Evolutionary conservation across 164 flowering plant species (phyloP).

Genomic region (Umbellularia californica): DNA sequence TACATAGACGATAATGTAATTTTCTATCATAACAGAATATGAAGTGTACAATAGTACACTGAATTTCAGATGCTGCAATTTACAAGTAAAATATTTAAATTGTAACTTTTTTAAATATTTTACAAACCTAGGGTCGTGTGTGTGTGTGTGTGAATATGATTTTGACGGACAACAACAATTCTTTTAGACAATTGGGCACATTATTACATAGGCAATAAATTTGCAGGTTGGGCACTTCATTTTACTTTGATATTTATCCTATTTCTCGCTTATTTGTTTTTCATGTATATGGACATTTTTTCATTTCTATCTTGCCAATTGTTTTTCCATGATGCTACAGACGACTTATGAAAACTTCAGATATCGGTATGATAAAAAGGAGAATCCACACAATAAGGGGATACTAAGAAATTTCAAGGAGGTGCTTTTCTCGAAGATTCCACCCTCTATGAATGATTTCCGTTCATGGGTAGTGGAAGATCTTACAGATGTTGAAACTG

Average conservation of each 20-base stretch:
- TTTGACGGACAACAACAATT: no score
- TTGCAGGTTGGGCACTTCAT: background rate
- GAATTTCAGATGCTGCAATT: no score
- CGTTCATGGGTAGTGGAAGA: slow-evolving; percentile 47
- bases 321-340: slow-evolving; percentile 29
- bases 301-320: background rate
- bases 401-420: slow-evolving; percentile 46
- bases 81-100: no score
- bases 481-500: slow-evolving; percentile 12
- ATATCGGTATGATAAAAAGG: slow-evolving; percentile 82
- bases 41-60: no score
- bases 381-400: slow-evolving; percentile 70
- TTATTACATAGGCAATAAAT: no score
- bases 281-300: background rate
- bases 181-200: no score
- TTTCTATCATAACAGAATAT: no score
- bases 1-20: no score
- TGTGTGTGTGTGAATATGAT: no score
- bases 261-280: background rate
- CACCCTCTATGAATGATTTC: slow-evolving; percentile 61
- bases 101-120: no score
- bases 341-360: slow-evolving; percentile 96
- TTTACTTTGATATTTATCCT: background rate
- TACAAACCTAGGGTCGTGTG: no score
- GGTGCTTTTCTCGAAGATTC: slow-evolving; percentile 46